Evolutionary conservation across 169 alveolate genomes (phyloP).

Genomic region (Eimeria falciformis): DNA sequence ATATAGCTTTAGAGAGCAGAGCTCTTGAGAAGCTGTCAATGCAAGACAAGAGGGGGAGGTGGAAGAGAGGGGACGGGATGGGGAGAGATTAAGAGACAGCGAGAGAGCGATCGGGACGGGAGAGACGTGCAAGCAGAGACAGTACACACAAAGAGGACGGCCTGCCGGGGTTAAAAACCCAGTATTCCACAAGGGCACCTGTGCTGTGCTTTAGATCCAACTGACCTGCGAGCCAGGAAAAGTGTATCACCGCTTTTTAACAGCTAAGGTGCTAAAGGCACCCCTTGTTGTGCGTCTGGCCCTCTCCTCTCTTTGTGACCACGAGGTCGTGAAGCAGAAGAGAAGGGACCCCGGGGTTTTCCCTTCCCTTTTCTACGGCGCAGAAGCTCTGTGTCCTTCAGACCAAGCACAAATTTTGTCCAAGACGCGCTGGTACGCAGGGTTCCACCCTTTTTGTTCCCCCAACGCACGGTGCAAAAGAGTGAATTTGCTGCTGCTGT

Average conservation of each 20-base stretch:
- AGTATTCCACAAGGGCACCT: neutral
- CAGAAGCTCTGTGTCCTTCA: constrained; percentile 12
- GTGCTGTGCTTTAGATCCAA: neutral
- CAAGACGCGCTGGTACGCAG: neutral
- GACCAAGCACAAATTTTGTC: neutral
- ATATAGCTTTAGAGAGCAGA: too few relatives aligned
- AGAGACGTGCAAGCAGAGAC: neutral
- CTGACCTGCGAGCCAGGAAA: constrained; percentile 37
- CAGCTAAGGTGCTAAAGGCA: constrained; percentile 6
- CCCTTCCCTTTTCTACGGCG: neutral
- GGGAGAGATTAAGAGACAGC: neutral
- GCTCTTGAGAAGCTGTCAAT: too few relatives aligned
- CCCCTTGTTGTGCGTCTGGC: constrained; percentile 55
- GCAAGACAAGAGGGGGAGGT: too few relatives aligned
- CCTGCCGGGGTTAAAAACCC: neutral
- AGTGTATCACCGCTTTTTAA: constrained; percentile 22
- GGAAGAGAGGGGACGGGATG: too few relatives aligned
- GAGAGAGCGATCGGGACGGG: neutral
- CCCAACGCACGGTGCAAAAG: too few relatives aligned
- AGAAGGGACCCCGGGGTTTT: constrained; percentile 1
- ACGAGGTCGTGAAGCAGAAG: constrained; percentile 13
- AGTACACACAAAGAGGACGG: neutral
- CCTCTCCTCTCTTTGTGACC: constrained; percentile 38
- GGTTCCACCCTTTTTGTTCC: too few relatives aligned
- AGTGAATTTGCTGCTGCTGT: too few relatives aligned